phyloP scores from a whole-genome alignment of 2,329 filamentous ascomycete species.

The Penicillium expansum region DNA sequence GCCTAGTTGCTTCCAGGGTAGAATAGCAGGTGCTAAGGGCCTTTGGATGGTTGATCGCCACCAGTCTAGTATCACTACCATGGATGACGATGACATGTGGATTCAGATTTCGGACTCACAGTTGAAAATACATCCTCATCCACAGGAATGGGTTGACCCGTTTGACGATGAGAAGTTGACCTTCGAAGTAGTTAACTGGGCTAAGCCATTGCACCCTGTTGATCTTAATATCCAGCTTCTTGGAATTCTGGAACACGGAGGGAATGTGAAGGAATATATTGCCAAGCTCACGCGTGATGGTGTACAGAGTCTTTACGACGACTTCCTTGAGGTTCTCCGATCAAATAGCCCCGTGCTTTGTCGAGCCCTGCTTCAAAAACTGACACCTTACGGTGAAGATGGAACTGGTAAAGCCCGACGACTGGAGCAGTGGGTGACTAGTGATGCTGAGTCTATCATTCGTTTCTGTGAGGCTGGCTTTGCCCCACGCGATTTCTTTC shows the following conservation, averaged over 20 bases:
- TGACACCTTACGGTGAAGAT: slow-evolving; percentile 29
- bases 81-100: slow-evolving; percentile 42
- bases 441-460: slow-evolving; percentile 37
- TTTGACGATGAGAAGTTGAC: slow-evolving; percentile 49
- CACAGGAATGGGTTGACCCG: slow-evolving; percentile 30
- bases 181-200: slow-evolving; percentile 56
- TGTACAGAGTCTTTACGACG: slow-evolving; percentile 34
- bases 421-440: slow-evolving; percentile 37
- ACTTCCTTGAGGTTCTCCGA: slow-evolving; percentile 39
- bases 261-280: slow-evolving; percentile 45
- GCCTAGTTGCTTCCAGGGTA: slow-evolving; percentile 56
- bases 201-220: slow-evolving; percentile 43
- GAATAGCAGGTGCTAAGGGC: slow-evolving; percentile 61
- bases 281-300: slow-evolving; percentile 41
- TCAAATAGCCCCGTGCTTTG: slow-evolving; percentile 34
- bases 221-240: slow-evolving; percentile 56
- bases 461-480: slow-evolving; percentile 49
- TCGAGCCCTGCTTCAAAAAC: slow-evolving; percentile 37
- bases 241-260: slow-evolving; percentile 54
- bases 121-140: slow-evolving; percentile 53
- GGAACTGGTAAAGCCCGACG: slow-evolving; percentile 21
- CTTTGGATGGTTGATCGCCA: slow-evolving; percentile 56
- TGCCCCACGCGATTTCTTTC: slow-evolving; percentile 40
- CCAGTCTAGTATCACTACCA: slow-evolving; percentile 23
- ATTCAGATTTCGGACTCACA: slow-evolving; percentile 59